Evolutionary conservation across 1,284 basidiomycete species (phyloP).

Genomic region (Porphyrellus sp.): DNA sequence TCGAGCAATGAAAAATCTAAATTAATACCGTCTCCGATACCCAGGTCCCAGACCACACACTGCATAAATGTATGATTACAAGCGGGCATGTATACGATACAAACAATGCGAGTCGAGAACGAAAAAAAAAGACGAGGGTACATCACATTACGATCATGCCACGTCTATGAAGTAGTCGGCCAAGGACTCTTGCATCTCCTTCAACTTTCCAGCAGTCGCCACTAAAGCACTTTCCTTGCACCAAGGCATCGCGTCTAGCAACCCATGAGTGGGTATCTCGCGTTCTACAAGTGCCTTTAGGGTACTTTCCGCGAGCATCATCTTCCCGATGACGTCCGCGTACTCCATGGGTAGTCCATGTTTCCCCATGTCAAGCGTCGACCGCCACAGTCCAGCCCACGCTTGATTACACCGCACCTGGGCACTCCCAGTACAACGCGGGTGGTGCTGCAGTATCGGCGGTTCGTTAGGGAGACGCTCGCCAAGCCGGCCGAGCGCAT

Average conservation of each 20-base stretch:
- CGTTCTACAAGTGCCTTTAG: constrained; percentile 42
- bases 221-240: constrained; percentile 35
- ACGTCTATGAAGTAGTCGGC: constrained; percentile 40
- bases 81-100: constrained; percentile 7
- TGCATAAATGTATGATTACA: constrained; percentile 9
- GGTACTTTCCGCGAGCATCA: constrained; percentile 41
- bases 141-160: constrained; percentile 12
- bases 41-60: constrained; percentile 1
- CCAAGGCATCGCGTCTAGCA: constrained; percentile 41
- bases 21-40: constrained; percentile 1
- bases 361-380: constrained; percentile 38
- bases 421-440: constrained; percentile 37
- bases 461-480: constrained; percentile 40
- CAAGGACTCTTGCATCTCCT: constrained; percentile 38
- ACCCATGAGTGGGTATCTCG: constrained; percentile 39
- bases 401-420: constrained; percentile 43
- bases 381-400: constrained; percentile 42
- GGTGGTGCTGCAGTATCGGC: constrained; percentile 39
- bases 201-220: constrained; percentile 36
- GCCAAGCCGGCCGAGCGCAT: constrained; percentile 42
- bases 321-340: constrained; percentile 40
- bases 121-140: not conserved
- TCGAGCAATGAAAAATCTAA: constrained; percentile 20
- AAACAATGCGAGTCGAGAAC: not conserved
- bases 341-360: constrained; percentile 37